These are phyloP conservation scores for Kuraishia hungarica DNA, from an alignment of 805 yeast genomes.

Conservation along the genomic window DNA sequence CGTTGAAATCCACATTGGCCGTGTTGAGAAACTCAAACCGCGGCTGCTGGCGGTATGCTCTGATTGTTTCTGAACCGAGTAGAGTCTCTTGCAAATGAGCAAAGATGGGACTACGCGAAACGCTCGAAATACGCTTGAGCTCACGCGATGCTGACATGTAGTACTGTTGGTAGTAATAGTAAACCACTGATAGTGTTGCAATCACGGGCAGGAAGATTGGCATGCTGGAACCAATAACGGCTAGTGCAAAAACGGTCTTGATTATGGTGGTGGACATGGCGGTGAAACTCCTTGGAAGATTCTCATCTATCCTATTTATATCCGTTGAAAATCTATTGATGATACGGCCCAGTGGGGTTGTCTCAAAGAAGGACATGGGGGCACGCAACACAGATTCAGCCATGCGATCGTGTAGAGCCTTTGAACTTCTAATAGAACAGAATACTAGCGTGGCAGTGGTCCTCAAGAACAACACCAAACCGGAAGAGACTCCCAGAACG, in stretches of 20 bases:
- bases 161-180: slow-evolving; percentile 61
- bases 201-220: slow-evolving; percentile 46
- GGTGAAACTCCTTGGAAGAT: slow-evolving; percentile 44
- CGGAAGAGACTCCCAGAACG: slow-evolving; percentile 43
- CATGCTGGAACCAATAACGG: slow-evolving; percentile 42
- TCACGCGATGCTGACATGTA: slow-evolving; percentile 71
- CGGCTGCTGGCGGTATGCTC: slow-evolving; percentile 62
- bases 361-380: slow-evolving; percentile 62
- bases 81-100: slow-evolving; percentile 79
- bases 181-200: slow-evolving; percentile 40
- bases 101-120: slow-evolving; percentile 68
- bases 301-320: slow-evolving; percentile 46
- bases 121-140: slow-evolving; percentile 62
- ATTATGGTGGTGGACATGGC: slow-evolving; percentile 36
- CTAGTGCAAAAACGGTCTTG: slow-evolving; percentile 38
- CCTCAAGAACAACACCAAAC: slow-evolving; percentile 35
- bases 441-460: slow-evolving; percentile 34
- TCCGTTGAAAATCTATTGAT: slow-evolving; percentile 61
- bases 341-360: slow-evolving; percentile 62
- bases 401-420: slow-evolving; percentile 47
- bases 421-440: slow-evolving; percentile 50
- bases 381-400: slow-evolving; percentile 42
- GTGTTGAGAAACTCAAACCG: slow-evolving; percentile 53
- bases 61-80: slow-evolving; percentile 67
- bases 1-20: slow-evolving; percentile 39